Conservation (phyloP, 768 basidiomycete species). For the Kwoniella bestiolae region DNA sequence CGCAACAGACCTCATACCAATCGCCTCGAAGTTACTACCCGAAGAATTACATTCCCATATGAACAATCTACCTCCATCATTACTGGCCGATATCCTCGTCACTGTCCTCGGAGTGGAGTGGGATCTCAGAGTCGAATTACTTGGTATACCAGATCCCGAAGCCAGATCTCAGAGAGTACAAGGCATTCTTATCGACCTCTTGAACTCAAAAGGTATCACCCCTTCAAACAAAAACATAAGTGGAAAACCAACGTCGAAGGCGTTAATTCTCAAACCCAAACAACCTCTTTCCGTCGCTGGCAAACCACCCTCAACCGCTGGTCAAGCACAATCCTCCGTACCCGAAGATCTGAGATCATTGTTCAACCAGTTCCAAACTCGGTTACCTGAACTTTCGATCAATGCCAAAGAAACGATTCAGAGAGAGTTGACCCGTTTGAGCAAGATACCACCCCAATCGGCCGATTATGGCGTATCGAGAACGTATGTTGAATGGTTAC, state of each 20-base stretch:
- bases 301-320: background rate
- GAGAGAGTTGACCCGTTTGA: constrained; percentile 80
- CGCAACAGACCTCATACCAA: constrained; percentile 23
- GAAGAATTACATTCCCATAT: constrained; percentile 32
- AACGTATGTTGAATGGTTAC: constrained; percentile 83
- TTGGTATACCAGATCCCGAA: constrained; percentile 41
- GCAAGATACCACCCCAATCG: constrained; percentile 84
- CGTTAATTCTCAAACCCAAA: constrained; percentile 17
- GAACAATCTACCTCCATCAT: constrained; percentile 23
- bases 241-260: background rate
- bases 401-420: constrained; percentile 63
- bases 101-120: constrained; percentile 40
- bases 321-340: background rate
- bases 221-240: background rate
- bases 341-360: constrained; percentile 57
- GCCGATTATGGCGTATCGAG: constrained; percentile 82
- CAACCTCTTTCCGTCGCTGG: background rate
- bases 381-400: constrained; percentile 31
- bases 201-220: constrained; percentile 15
- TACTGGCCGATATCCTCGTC: constrained; percentile 50
- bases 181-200: constrained; percentile 28
- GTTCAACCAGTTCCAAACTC: constrained; percentile 18
- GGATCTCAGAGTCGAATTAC: constrained; percentile 42
- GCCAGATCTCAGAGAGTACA: constrained; percentile 32
- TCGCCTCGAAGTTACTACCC: constrained; percentile 34